phyloP scores from a whole-genome alignment of 139 green algal genomes.

The Coelastrella sp. region DNA sequence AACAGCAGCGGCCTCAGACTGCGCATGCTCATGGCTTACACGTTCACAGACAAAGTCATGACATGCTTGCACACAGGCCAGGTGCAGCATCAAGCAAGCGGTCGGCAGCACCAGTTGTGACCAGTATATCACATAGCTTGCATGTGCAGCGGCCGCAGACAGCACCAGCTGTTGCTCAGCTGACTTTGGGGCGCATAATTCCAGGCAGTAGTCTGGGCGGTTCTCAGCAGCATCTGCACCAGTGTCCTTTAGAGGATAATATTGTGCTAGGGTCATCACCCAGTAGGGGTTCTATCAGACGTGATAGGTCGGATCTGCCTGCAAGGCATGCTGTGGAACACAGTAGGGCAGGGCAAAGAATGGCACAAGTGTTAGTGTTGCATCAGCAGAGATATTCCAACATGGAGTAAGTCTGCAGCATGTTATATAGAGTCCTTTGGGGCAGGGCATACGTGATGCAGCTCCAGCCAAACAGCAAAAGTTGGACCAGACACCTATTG shows the following conservation, averaged over 20 bases:
- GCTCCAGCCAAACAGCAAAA: too few species aligned
- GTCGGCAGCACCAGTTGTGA: too few species aligned
- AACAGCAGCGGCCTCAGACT: neutral
- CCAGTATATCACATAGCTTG: neutral
- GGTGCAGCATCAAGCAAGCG: too few species aligned
- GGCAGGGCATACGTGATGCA: neutral
- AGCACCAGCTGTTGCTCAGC: neutral
- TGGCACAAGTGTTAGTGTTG: neutral
- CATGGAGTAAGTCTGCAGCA: neutral
- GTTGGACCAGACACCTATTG: too few species aligned
- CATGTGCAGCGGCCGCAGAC: neutral
- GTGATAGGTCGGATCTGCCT: neutral
- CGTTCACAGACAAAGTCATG: too few species aligned
- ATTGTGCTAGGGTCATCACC: too few species aligned
- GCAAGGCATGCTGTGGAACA: slow-evolving; percentile 18
- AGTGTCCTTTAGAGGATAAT: too few species aligned
- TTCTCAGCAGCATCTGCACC: too few species aligned
- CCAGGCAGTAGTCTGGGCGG: neutral
- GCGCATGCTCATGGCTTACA: too few species aligned
- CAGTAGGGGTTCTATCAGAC: too few species aligned
- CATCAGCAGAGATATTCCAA: neutral
- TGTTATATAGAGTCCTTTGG: neutral
- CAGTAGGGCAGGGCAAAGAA: neutral
- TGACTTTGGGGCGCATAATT: neutral
- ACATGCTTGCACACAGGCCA: too few species aligned